Conservation (phyloP, 1,284 basidiomycete genomes). For the Cystobasidium sp. region DNA sequence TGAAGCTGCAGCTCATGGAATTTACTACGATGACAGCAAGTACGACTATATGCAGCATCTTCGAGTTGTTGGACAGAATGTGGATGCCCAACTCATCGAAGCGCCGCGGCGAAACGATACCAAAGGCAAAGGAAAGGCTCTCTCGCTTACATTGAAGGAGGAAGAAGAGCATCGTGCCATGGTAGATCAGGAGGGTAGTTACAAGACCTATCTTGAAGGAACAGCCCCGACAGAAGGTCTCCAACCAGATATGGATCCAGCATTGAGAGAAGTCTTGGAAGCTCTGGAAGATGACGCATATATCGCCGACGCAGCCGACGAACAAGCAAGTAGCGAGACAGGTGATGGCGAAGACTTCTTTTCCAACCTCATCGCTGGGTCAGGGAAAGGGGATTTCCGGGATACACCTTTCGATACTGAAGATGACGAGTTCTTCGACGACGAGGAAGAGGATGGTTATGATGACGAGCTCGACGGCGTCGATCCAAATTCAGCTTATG, state of each 20-base stretch:
- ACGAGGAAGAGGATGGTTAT: conserved; percentile 55
- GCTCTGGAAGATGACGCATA: conserved; percentile 96
- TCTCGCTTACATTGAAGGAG: conserved; percentile 9
- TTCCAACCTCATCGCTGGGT: conserved; percentile 28
- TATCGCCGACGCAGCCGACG: conserved; percentile 50
- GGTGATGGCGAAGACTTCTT: conserved; percentile 33
- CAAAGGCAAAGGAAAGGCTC: conserved; percentile 48
- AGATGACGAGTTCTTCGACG: conserved; percentile 46
- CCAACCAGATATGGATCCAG: conserved; percentile 95
- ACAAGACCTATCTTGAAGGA: conserved; percentile 28
- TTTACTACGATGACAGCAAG: conserved; percentile 96
- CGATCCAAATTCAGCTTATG: conserved; percentile 47
- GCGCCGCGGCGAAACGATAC: conserved; percentile 40
- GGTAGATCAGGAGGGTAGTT: conserved; percentile 40
- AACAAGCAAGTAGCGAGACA: conserved; percentile 24
- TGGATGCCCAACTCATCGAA: conserved; percentile 63
- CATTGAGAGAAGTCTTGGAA: conserved; percentile 88
- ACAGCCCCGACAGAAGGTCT: conserved; percentile 66
- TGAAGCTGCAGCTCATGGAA: conserved; percentile 86
- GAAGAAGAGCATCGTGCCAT: conserved; percentile 30
- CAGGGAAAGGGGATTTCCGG: conserved; percentile 25
- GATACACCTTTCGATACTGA: conserved; percentile 42
- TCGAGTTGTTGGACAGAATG: conserved; percentile 70
- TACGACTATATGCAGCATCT: conserved; percentile 99
- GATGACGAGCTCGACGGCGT: conserved; percentile 58